phyloP scores from a whole-genome alignment of 148 eudicot genomes.

The Nyssa sinensis region DNA sequence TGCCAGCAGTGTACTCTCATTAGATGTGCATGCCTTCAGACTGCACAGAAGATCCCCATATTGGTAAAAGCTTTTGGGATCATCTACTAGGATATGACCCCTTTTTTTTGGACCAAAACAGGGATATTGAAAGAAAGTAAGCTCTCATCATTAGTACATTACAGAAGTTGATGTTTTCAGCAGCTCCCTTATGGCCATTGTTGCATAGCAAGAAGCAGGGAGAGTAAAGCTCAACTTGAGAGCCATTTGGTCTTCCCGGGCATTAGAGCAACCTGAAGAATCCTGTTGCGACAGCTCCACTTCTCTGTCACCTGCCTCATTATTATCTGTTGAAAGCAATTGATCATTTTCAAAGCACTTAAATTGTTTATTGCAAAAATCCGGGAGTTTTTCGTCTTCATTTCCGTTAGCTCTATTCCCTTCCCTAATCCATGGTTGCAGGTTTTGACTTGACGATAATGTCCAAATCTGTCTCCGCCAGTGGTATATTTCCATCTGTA shows the following conservation, averaged over 20 bases:
- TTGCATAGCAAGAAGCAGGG: slow-evolving; percentile 92
- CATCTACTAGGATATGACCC: background rate
- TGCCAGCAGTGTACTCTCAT: too few relatives aligned
- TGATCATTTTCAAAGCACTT: slow-evolving; percentile 15
- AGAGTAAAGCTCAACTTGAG: slow-evolving; percentile 85
- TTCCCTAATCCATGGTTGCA: slow-evolving; percentile 9
- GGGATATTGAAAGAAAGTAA: too few relatives aligned
- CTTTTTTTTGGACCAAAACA: too few relatives aligned
- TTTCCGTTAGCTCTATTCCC: slow-evolving; percentile 24
- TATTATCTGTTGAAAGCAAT: background rate
- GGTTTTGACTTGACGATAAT: slow-evolving; percentile 38
- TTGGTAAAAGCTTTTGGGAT: background rate
- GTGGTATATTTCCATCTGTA: slow-evolving; percentile 63
- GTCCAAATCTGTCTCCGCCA: slow-evolving; percentile 84
- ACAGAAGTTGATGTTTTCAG: slow-evolving; percentile 96
- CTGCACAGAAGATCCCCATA: background rate
- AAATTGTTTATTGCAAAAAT: slow-evolving; percentile 1
- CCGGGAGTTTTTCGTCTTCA: slow-evolving; percentile 18
- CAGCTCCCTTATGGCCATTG: slow-evolving; percentile 98
- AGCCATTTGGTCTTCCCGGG: slow-evolving; percentile 55
- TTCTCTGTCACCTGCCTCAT: too few relatives aligned
- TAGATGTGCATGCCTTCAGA: background rate
- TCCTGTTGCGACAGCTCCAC: too few relatives aligned
- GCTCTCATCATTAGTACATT: slow-evolving; percentile 20
- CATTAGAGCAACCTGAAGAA: slow-evolving; percentile 21